A percentile compares a stretch with the other conserved stretches of the same genome.
phyloP scores from a whole-genome alignment of 768 basidiomycete species.

The Pisolithus orientalis region DNA sequence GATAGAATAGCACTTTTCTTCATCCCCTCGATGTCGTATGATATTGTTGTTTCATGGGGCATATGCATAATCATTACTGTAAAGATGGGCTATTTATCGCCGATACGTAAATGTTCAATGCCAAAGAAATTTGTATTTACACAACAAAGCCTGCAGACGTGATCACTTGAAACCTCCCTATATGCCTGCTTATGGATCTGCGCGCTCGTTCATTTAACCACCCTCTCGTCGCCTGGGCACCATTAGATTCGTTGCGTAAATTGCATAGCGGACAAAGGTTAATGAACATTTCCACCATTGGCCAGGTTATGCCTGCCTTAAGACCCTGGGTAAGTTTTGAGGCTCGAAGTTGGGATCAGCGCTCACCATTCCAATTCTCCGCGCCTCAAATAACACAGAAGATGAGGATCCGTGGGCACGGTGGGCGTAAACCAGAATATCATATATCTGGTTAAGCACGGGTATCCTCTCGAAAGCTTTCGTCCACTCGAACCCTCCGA shows the following conservation, averaged over 20 bases:
- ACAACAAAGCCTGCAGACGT: not conserved
- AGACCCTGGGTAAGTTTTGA: conserved; percentile 3
- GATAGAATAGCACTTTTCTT: not conserved
- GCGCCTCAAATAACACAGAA: conserved; percentile 50
- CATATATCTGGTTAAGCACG: conserved; percentile 62
- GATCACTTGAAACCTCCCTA: too few species aligned
- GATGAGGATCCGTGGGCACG: conserved; percentile 48
- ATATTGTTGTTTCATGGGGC: too few species aligned
- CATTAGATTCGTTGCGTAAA: conserved; percentile 31
- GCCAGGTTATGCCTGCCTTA: conserved; percentile 67
- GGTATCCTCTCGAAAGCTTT: conserved; percentile 56
- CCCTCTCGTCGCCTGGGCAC: conserved; percentile 8
- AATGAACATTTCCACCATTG: conserved; percentile 65
- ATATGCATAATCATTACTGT: too few species aligned
- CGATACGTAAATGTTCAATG: not conserved
- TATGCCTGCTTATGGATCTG: too few species aligned
- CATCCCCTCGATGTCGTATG: too few species aligned
- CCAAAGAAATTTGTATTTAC: not conserved
- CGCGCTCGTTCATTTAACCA: not conserved
- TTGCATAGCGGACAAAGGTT: conserved; percentile 54
- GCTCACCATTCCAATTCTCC: conserved; percentile 56
- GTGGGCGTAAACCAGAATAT: conserved; percentile 62
- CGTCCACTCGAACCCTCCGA: conserved; percentile 27
- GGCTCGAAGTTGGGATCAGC: not conserved
- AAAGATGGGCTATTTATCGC: too few species aligned